Conservation (phyloP, 768 basidiomycete species). For the Strobilomyces echinocephalus region DNA sequence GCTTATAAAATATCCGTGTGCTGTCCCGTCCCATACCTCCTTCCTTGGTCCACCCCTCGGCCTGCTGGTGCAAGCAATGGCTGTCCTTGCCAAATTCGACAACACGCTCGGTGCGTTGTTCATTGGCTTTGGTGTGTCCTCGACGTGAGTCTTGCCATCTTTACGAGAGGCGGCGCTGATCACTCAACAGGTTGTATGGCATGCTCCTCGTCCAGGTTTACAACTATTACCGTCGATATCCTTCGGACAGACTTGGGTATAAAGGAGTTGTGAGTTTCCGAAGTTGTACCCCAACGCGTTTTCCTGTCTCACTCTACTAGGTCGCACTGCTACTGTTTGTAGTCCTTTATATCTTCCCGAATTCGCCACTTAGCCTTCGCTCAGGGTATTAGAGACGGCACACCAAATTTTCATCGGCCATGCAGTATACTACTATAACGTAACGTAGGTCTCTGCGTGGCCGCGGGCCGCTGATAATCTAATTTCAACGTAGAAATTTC, state of each 20-base stretch:
- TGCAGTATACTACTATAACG: constrained; percentile 48
- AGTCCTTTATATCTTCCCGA: not conserved
- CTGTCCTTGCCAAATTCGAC: constrained; percentile 24
- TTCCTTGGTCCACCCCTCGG: not conserved
- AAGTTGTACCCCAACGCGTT: not conserved
- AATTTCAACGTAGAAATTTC: constrained; percentile 35
- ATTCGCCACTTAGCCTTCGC: not conserved
- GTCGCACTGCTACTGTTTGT: constrained; percentile 33
- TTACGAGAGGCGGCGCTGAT: constrained; percentile 15
- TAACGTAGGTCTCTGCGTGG: constrained; percentile 39
- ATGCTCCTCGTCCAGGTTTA: constrained; percentile 50
- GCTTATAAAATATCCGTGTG: constrained; percentile 5
- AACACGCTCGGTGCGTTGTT: constrained; percentile 59
- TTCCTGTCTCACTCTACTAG: constrained; percentile 14
- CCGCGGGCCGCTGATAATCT: not conserved
- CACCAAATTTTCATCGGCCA: constrained; percentile 53
- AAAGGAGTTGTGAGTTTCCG: constrained; percentile 46
- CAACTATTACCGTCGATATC: constrained; percentile 52
- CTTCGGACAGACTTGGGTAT: constrained; percentile 46
- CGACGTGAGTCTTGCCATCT: constrained; percentile 21
- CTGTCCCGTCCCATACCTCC: not conserved
- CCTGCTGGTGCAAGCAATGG: constrained; percentile 15
- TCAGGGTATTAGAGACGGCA: constrained; percentile 42
- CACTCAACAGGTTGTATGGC: constrained; percentile 42
- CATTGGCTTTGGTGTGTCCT: constrained; percentile 53